phyloP scores from a whole-genome alignment of 2,329 filamentous ascomycete species.

The Periconia macrospinosa region DNA sequence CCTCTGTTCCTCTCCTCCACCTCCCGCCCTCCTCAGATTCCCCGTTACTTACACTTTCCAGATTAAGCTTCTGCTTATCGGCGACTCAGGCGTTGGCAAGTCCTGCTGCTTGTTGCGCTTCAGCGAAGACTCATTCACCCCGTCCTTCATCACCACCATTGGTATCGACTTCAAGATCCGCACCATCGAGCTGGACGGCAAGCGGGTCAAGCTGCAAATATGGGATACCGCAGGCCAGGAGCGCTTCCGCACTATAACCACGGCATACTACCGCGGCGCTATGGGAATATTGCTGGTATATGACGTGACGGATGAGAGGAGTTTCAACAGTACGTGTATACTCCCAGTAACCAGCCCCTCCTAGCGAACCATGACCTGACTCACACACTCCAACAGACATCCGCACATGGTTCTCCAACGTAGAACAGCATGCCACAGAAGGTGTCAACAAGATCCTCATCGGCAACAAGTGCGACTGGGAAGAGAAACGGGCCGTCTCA shows the following conservation, averaged over 20 bases:
- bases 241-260: slow-evolving; percentile 97
- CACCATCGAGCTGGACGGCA: slow-evolving; percentile 97
- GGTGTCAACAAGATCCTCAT: slow-evolving; percentile 99
- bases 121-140: slow-evolving; percentile 96
- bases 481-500: slow-evolving; percentile 94
- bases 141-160: slow-evolving; percentile 98
- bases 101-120: slow-evolving; percentile 96
- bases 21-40: slow-evolving; percentile 7
- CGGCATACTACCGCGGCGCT: slow-evolving; percentile 95
- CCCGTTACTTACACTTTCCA: slow-evolving; percentile 44
- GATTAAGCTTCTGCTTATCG: slow-evolving; percentile 97
- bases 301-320: slow-evolving; percentile 95
- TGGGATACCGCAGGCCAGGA: slow-evolving; percentile 99
- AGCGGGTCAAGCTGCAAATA: slow-evolving; percentile 98
- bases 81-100: slow-evolving; percentile 95
- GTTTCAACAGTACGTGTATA: slow-evolving; percentile 79
- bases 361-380: slow-evolving; percentile 10
- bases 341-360: neutral
- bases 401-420: slow-evolving; percentile 98
- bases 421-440: slow-evolving; percentile 96
- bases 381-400: slow-evolving; percentile 68
- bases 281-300: slow-evolving; percentile 99
- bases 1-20: slow-evolving; percentile 8
- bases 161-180: slow-evolving; percentile 99
- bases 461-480: slow-evolving; percentile 99